These are phyloP conservation scores for Phialophora macrospora DNA, from an alignment of 2,329 filamentous ascomycete species.

Conservation along the genomic window DNA sequence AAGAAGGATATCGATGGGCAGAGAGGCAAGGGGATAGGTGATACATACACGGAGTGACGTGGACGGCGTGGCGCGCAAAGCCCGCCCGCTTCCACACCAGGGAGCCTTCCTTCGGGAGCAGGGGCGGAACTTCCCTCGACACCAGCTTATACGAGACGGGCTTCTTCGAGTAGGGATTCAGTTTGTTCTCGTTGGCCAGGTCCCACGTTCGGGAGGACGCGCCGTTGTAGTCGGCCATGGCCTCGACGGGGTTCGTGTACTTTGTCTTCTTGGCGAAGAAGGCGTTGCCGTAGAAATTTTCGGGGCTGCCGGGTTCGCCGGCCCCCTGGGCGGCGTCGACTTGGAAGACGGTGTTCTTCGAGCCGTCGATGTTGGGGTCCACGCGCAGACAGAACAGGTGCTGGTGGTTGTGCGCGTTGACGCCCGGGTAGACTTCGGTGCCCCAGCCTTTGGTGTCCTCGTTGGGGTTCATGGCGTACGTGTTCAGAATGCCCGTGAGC, in stretches of 20 bases:
- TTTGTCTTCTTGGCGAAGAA: constrained; percentile 86
- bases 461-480: constrained; percentile 77
- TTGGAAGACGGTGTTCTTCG: constrained; percentile 82
- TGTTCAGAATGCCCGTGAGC: constrained; percentile 90
- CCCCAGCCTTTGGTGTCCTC: constrained; percentile 88
- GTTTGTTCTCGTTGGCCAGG: constrained; percentile 79
- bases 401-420: constrained; percentile 95
- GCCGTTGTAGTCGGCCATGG: constrained; percentile 80
- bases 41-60: constrained; percentile 82
- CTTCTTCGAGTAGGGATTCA: constrained; percentile 87
- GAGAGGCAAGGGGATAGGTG: constrained; percentile 40
- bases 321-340: constrained; percentile 74
- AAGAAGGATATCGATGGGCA: constrained; percentile 31
- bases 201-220: constrained; percentile 84
- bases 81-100: constrained; percentile 89
- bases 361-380: constrained; percentile 84
- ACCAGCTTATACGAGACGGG: constrained; percentile 88
- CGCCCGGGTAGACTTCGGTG: constrained; percentile 85
- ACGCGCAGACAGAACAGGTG: constrained; percentile 91
- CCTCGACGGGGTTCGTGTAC: constrained; percentile 70
- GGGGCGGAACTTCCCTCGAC: constrained; percentile 76
- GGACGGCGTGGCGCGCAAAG: constrained; percentile 83
- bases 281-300: constrained; percentile 89
- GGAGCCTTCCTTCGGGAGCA: constrained; percentile 79
- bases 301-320: constrained; percentile 75